Conservation (phyloP, 2,329 filamentous ascomycete genomes). For the Fusarium sp. region DNA sequence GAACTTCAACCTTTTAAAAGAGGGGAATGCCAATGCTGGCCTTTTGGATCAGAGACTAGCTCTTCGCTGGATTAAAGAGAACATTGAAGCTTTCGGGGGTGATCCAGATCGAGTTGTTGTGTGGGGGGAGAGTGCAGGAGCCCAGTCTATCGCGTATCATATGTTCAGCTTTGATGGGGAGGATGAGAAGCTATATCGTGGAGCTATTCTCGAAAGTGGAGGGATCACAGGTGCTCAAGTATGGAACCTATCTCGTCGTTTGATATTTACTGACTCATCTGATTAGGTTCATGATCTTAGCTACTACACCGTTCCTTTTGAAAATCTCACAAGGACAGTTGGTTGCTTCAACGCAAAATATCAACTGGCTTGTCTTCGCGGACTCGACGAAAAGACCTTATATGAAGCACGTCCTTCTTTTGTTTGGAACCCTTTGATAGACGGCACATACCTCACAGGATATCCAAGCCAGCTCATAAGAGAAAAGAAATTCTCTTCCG, state of each 20-base stretch:
- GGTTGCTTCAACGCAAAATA: constrained; percentile 50
- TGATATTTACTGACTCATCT: not conserved
- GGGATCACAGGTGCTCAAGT: constrained; percentile 44
- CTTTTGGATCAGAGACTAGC: constrained; percentile 62
- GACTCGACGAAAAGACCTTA: constrained; percentile 47
- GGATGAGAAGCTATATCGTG: constrained; percentile 65
- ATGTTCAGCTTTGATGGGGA: constrained; percentile 66
- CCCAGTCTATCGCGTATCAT: constrained; percentile 58
- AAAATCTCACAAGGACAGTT: constrained; percentile 42
- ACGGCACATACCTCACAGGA: constrained; percentile 60
- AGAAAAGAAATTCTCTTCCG: constrained; percentile 55
- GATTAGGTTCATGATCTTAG: constrained; percentile 41
- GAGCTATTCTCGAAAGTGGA: constrained; percentile 65
- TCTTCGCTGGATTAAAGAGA: constrained; percentile 63
- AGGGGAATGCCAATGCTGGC: constrained; percentile 61
- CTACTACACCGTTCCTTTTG: constrained; percentile 44
- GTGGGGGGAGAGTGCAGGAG: constrained; percentile 61
- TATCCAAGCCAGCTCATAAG: constrained; percentile 59
- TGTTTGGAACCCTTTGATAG: constrained; percentile 57
- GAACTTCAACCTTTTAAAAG: constrained; percentile 55
- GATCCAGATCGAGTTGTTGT: constrained; percentile 58
- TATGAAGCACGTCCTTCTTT: constrained; percentile 51
- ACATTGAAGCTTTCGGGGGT: constrained; percentile 63
- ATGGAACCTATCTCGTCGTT: not conserved
- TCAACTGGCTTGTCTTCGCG: constrained; percentile 53